Base-by-base conservation (phyloP, 2,329 filamentous ascomycete genomes). In the Colletotrichum melonis region DNA sequence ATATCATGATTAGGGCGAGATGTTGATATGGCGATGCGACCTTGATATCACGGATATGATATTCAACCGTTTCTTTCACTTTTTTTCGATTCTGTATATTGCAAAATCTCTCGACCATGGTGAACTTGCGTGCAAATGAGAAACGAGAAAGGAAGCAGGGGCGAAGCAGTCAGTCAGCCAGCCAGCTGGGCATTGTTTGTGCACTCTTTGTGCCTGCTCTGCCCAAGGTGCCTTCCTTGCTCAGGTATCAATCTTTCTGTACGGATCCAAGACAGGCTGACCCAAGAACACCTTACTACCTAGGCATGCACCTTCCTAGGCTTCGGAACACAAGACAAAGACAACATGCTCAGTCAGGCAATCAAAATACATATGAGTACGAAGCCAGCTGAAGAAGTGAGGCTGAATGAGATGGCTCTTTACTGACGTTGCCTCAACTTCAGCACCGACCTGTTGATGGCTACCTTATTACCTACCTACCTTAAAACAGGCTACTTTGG, bases 241-340 rank as follows among this genome's bases (percentile, higher is more conserved):
- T 35, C 38, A 42, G 4, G 42, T n/a, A 49, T 22, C 19, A 49
- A 49, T 49, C 42, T 9, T 19, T n/a, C 14, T 16, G 38, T 38
- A 62, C n/a, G 35, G 14, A 30, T 38, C 28, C 28, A 38, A 16
- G 28, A 67, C 16, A 35, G 26, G 11, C 38, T 63, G 59, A 63
- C 42, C 67, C 62, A 22, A 57, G 67, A 57, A 69, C 46, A 42
- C 38, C 38, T 42, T 42, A 57, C 32, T 32, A 35, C 32, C 38
- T 42, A 32, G 30, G 9, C 1, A 35, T 35, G 32, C 22, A 38
- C 28, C 19, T 24, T 28, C 11, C 56, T 52, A 38, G 60, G 62
- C 67, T n/a, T 24, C 26, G 24, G 16, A 69, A 64, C 52, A 35
- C 35, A 66, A 22, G 24, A 49, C 62, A 69, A 69, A 69, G 38